Base-by-base conservation (phyloP, 768 basidiomycete species). In the Tylopilus sp. region DNA sequence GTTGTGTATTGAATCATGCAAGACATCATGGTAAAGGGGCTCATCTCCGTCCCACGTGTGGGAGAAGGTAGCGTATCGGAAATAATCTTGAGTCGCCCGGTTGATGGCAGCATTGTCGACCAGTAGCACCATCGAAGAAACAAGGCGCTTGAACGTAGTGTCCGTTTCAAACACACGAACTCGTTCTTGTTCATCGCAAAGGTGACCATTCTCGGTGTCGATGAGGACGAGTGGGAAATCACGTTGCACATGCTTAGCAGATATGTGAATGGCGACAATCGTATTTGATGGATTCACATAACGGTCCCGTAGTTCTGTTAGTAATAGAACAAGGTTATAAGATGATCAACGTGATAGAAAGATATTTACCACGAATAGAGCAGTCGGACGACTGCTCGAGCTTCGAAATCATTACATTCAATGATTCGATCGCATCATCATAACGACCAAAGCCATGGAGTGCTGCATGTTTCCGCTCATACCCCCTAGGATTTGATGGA, bases 21-120 rank as follows among this genome's bases (percentile, higher is more conserved):
- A n/a, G 12, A 65, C 16, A 19, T 49, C 45, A 22, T 62, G 54
- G 19, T 58, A 62, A 7, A 49, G 47, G 0, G 63, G 63, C 41
- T 65, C 60, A 4, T 54, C 41, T 16, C 29, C 50, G 2, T 55
- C 63, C 63, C 63, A 64, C 0, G 58, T 64, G 28, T 64, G 64
- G 11, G 63, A 64, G 14, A 64, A 53, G 30, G 62, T 66, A 2
- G 53, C 61, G 8, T 63, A 64, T 30, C 49, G 45, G 41, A 53
- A 64, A 17, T 53, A 61, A 17, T 54, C 52, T 47, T 25, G 38
- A 8, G 63, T 49, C 1, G 5, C 43, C 37, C 45, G 52, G 2
- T 40, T 17, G 33, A 60, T 53, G 19, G 28, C 16, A 6, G 24
- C 17, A 3, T 42, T 10, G 8, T 50, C 54, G 10, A 48, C 16